Conservation (phyloP, 2,329 filamentous ascomycete species). For the Metarhizium album region DNA sequence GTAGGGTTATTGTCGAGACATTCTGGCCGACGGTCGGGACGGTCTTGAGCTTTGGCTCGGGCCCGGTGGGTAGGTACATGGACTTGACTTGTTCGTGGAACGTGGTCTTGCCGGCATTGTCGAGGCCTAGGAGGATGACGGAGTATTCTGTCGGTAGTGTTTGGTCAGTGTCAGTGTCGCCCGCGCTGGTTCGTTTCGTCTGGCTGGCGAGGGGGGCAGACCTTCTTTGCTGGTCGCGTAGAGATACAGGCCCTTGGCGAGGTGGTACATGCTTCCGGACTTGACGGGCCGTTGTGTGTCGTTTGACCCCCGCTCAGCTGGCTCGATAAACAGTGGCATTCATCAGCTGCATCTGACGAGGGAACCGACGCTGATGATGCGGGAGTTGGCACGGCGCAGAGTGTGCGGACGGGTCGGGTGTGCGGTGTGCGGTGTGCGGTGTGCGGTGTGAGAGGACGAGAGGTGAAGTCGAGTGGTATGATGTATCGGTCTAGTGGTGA, state of each 20-base stretch:
- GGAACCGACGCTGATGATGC: background rate
- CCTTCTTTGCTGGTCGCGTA: slow-evolving; percentile 97
- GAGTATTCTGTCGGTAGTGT: slow-evolving; percentile 64
- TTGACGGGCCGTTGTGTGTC: slow-evolving; percentile 1
- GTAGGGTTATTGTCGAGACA: slow-evolving; percentile 79
- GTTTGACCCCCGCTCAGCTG: background rate
- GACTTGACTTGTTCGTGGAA: slow-evolving; percentile 95
- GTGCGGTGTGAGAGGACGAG: no score
- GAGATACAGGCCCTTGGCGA: slow-evolving; percentile 87
- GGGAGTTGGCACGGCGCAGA: no score
- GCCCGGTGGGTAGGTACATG: slow-evolving; percentile 57
- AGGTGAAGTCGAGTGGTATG: no score
- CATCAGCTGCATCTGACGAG: background rate
- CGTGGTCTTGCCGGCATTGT: slow-evolving; percentile 97
- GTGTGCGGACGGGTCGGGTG: no score
- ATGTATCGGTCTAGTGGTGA: no score
- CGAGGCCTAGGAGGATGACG: slow-evolving; percentile 88
- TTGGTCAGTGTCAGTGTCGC: background rate
- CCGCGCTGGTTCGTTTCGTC: background rate
- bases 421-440: no score
- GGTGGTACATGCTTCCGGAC: slow-evolving; percentile 67
- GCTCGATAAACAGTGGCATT: background rate
- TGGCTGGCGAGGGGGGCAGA: slow-evolving; percentile 23
- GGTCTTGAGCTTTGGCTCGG: slow-evolving; percentile 64
- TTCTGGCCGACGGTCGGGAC: slow-evolving; percentile 97